phyloP scores from a whole-genome alignment of 805 yeast genomes.

The Yarrowia bubula region DNA sequence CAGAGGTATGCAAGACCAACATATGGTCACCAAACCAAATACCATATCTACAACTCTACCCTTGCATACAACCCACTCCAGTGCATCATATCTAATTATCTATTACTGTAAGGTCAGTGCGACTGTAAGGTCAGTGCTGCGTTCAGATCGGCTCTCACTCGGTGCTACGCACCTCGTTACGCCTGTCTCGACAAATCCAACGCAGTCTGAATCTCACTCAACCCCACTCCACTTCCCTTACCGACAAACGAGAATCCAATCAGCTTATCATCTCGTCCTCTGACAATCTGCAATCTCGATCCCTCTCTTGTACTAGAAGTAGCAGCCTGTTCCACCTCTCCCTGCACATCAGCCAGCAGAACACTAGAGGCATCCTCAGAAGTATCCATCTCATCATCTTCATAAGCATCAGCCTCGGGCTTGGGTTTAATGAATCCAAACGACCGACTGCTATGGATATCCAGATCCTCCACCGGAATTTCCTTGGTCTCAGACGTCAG shows the following conservation, averaged over 20 bases:
- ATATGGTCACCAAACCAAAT: too few species aligned
- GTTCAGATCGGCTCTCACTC: too few species aligned
- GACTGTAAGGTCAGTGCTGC: too few species aligned
- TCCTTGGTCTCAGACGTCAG: not conserved
- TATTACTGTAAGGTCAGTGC: too few species aligned
- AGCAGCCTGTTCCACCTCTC: constrained; percentile 25
- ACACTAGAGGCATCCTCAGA: not conserved
- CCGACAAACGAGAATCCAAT: constrained; percentile 21
- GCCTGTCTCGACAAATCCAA: constrained; percentile 14
- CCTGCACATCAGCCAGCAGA: constrained; percentile 23
- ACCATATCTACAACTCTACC: too few species aligned
- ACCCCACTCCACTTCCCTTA: constrained; percentile 10
- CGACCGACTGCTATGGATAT: constrained; percentile 10
- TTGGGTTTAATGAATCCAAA: constrained; percentile 22
- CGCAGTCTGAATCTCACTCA: constrained; percentile 8
- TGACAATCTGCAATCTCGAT: constrained; percentile 16
- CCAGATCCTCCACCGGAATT: constrained; percentile 1
- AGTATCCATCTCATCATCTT: constrained; percentile 17
- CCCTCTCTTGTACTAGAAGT: constrained; percentile 20
- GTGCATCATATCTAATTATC: too few species aligned
- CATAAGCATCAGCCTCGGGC: constrained; percentile 11
- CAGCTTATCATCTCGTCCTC: constrained; percentile 8
- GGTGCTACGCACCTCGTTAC: not conserved
- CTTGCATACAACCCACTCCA: too few species aligned
- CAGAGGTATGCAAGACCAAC: too few species aligned